Base-by-base conservation (phyloP, 2,329 filamentous ascomycete species). In the Hypoxylon sp. region DNA sequence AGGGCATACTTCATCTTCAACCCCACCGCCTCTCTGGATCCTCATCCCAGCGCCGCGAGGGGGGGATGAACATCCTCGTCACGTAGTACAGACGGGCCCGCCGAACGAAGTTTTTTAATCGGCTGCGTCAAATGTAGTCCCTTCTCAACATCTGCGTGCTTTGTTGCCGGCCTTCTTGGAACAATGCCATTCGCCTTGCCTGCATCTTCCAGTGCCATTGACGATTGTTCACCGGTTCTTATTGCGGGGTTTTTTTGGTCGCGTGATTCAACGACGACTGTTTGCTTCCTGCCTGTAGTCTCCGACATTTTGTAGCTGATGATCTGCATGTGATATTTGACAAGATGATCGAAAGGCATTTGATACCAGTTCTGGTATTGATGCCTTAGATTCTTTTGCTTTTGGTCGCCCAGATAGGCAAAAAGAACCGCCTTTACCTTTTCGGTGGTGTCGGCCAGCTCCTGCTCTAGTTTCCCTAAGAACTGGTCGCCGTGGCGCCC, bases 381-480 rank as follows among this genome's bases (percentile, higher is more conserved):
- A 15, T 40, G 47, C 41, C 62, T 55, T 2, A 58, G 35, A 16
- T 13, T 38, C 21, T 40, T 51, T 30, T 65, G 62, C 8, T 11
- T 51, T 1, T 47, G 17, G 8, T 17, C 2, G 2, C 35, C 7
- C 15, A 67, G 43, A 19, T 60, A 36, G 12, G 57, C 54, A 29
- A 67, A 68, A 36, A 67, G 41, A 19, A 61, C 54, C 13, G 62
- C 60, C 43, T 53, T 59, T 23, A 50, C 45, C 9, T 35, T 54
- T 12, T 61, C 49, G 30, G 50, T 32, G 5, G 34, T 43, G 16
- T 42, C 52, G 11, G 44, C 12, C 13, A 60, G 7, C 31, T 51
- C 46, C 15, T 31, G 26, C 36, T 59, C 49, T 7, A 64, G 34
- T 19, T 52, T 40, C 11, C 26, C 12, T 29, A 48, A 37, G 23